Conservation (phyloP, 768 basidiomycete genomes). For the Pleurotus ostreatus region DNA sequence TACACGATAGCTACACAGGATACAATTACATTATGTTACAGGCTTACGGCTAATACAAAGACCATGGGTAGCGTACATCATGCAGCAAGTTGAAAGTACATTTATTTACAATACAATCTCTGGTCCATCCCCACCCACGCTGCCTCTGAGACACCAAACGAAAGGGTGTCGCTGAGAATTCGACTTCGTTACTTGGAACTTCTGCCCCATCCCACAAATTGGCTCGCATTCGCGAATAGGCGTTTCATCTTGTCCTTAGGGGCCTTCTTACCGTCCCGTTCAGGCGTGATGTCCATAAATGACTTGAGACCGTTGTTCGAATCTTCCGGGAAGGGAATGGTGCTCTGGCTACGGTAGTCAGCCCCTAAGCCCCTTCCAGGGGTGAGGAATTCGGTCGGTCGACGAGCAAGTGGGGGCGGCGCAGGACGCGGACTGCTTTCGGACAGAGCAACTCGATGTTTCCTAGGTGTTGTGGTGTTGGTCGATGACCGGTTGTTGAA, state of each 20-base stretch:
- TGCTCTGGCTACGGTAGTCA: not conserved
- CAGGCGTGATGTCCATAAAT: constrained; percentile 10
- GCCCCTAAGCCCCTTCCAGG: too few species aligned
- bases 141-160: too few species aligned
- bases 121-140: too few species aligned
- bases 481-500: constrained; percentile 15
- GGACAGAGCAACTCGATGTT: not conserved
- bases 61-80: not conserved
- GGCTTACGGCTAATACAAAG: not conserved
- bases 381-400: not conserved
- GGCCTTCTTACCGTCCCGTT: not conserved
- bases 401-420: not conserved
- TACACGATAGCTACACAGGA: not conserved
- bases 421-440: not conserved
- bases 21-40: not conserved
- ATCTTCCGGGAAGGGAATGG: not conserved
- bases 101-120: not conserved
- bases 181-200: not conserved
- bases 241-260: constrained; percentile 5
- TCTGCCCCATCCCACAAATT: constrained; percentile 7
- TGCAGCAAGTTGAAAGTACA: not conserved
- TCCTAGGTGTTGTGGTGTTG: not conserved
- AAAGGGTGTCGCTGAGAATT: too few species aligned
- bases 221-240: constrained; percentile 9
- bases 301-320: constrained; percentile 1